A percentile compares a stretch with the other conserved stretches of the same genome.
These are phyloP conservation scores for Benincasa hispida DNA, from an alignment of 306 rosid species.

Conservation along the genomic window DNA sequence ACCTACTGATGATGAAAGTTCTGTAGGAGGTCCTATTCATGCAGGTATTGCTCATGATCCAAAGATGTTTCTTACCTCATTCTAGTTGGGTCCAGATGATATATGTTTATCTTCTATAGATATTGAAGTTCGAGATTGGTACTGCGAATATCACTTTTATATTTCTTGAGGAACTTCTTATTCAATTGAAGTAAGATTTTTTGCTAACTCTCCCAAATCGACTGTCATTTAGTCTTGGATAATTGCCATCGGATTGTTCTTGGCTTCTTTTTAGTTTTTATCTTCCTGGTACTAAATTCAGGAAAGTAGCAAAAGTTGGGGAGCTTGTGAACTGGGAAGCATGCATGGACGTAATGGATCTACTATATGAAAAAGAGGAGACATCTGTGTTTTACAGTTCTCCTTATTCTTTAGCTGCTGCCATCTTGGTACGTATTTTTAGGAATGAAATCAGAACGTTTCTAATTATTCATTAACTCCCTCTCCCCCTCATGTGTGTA, in stretches of 20 bases:
- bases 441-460: neutral
- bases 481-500: constrained; percentile 11
- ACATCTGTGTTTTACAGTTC: constrained; percentile 32
- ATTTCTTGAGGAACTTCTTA: constrained; percentile 58
- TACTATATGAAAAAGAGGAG: constrained; percentile 74
- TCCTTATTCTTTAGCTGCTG: constrained; percentile 61
- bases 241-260: neutral
- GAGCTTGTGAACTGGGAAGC: constrained; percentile 59
- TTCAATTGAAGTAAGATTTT: constrained; percentile 46
- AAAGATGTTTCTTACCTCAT: constrained; percentile 5
- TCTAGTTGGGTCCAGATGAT: constrained; percentile 11
- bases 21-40: constrained; percentile 64
- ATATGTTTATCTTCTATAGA: constrained; percentile 27
- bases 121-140: constrained; percentile 73
- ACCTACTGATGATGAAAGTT: constrained; percentile 13
- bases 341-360: constrained; percentile 79
- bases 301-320: constrained; percentile 72
- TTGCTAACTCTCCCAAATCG: neutral
- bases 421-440: constrained; percentile 43
- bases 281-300: constrained; percentile 23
- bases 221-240: neutral
- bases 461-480: neutral
- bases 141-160: constrained; percentile 44
- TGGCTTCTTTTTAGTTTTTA: neutral
- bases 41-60: constrained; percentile 43